Conservation (phyloP, 805 yeast genomes). For the Torulaspora gathmanii region DNA sequence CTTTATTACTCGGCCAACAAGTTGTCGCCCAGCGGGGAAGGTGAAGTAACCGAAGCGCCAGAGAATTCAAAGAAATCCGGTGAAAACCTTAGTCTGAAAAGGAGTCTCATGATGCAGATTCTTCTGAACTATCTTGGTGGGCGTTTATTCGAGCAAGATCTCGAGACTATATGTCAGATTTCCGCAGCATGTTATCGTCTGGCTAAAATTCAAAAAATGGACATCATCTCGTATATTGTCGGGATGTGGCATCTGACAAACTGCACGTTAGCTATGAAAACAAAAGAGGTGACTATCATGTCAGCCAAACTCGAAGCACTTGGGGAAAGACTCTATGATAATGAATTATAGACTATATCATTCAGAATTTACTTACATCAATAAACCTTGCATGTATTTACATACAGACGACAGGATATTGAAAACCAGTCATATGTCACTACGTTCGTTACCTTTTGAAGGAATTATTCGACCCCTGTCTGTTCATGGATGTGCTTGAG, state of each 20-base stretch:
- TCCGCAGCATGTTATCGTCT: constrained; percentile 31
- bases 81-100: constrained; percentile 24
- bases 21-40: constrained; percentile 8
- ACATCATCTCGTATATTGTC: constrained; percentile 22
- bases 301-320: constrained; percentile 25
- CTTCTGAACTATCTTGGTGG: constrained; percentile 33
- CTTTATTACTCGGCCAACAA: constrained; percentile 24
- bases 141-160: constrained; percentile 29
- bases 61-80: background rate
- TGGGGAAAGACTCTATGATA: constrained; percentile 11
- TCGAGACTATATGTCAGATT: constrained; percentile 24
- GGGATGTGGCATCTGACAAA: constrained; percentile 35
- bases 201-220: constrained; percentile 22
- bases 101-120: constrained; percentile 25
- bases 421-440: background rate
- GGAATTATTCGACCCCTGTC: constrained; percentile 3
- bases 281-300: constrained; percentile 29
- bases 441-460: background rate
- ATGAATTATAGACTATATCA: background rate
- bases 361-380: background rate
- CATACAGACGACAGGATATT: background rate
- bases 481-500: constrained; percentile 6
- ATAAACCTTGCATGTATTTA: too few species aligned
- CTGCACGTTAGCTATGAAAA: constrained; percentile 31
- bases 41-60: background rate